Base-by-base conservation (phyloP, 2,329 filamentous ascomycete species). In the Cladorrhinum sp. region DNA sequence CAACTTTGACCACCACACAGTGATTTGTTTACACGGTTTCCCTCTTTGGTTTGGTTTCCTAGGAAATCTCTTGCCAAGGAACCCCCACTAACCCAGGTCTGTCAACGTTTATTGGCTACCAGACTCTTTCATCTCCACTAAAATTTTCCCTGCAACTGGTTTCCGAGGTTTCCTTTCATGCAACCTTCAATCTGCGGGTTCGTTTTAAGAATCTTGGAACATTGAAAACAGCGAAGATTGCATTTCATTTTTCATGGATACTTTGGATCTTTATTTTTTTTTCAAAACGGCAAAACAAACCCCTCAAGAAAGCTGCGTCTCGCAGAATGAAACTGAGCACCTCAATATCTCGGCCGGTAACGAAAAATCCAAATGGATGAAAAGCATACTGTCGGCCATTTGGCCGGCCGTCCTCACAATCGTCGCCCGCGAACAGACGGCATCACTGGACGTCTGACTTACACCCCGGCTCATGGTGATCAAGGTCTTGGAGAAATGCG, bases 401-500 rank as follows among this genome's bases (percentile, higher is more conserved):
- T 58, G 12, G 49, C 50, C 49, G 22, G 49, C 41, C 54, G 57
- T 24, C 57, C 52, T 38, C 53, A 57, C 22, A 53, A 56, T 59
- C 59, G 60, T 23, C 62, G 62, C 12, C 55, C 60, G 9, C 61
- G 57, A 13, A 45, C 51, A 22, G 65, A 66, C 49, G 64, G 62
- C 58, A 61, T 65, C 55, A 50, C 64, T 38, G 67, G 67, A 57
- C 64, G 67, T 32, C 55, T 68, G n/a, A 66, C 61, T 10, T 68
- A 68, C 55, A 60, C 55, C 12, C 67, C 67, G 20, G 58, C 64
- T 22, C 52, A 50, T n/a, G 54, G 29, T 22, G 55, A 60, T 50
- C 49, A 62, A 32, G 52, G n/a, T 23, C 53, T 63, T 55, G 71
- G 71, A 50, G 65, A 71, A 56, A 78, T 81, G 74, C 57, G 62